These are phyloP conservation scores for Trametes pubescens DNA, from an alignment of 1,284 basidiomycete genomes.

Conservation along the genomic window DNA sequence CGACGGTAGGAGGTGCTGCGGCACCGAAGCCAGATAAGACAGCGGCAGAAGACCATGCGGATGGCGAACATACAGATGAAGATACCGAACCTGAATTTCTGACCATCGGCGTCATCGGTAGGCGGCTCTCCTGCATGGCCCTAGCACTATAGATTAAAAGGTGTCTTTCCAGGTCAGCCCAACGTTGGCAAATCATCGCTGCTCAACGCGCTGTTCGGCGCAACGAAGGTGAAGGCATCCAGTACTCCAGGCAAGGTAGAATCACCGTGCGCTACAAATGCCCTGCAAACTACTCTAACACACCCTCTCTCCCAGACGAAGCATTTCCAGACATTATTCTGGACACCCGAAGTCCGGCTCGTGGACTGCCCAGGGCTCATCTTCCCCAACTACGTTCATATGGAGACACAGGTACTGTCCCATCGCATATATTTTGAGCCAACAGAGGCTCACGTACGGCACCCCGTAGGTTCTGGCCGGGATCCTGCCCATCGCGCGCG, in stretches of 20 bases:
- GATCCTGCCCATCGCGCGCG: slow-evolving; percentile 88
- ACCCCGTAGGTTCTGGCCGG: slow-evolving; percentile 73
- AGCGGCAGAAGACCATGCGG: slow-evolving; percentile 28
- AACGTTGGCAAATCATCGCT: slow-evolving; percentile 95
- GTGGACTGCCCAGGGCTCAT: slow-evolving; percentile 90
- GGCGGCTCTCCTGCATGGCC: slow-evolving; percentile 12
- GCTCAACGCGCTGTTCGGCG: slow-evolving; percentile 89
- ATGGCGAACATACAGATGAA: slow-evolving; percentile 37
- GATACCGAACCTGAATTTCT: slow-evolving; percentile 63
- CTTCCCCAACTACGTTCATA: slow-evolving; percentile 78
- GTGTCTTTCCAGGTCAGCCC: slow-evolving; percentile 71
- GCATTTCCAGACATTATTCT: slow-evolving; percentile 93
- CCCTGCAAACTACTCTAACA: slow-evolving; percentile 2
- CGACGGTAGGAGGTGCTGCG: slow-evolving; percentile 48
- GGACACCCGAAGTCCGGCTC: slow-evolving; percentile 82
- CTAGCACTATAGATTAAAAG: not conserved
- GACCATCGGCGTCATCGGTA: slow-evolving; percentile 87
- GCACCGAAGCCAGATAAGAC: slow-evolving; percentile 42
- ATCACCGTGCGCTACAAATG: too few species aligned
- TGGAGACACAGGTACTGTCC: slow-evolving; percentile 76
- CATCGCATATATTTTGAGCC: slow-evolving; percentile 29
- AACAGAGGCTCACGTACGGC: not conserved
- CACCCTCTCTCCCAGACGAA: slow-evolving; percentile 68
- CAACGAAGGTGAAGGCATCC: slow-evolving; percentile 84
- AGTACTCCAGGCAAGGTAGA: slow-evolving; percentile 90